A percentile compares a stretch with the other conserved stretches of the same genome.
phyloP scores from a whole-genome alignment of 2,329 filamentous ascomycete species.

The Exophiala sp. region DNA sequence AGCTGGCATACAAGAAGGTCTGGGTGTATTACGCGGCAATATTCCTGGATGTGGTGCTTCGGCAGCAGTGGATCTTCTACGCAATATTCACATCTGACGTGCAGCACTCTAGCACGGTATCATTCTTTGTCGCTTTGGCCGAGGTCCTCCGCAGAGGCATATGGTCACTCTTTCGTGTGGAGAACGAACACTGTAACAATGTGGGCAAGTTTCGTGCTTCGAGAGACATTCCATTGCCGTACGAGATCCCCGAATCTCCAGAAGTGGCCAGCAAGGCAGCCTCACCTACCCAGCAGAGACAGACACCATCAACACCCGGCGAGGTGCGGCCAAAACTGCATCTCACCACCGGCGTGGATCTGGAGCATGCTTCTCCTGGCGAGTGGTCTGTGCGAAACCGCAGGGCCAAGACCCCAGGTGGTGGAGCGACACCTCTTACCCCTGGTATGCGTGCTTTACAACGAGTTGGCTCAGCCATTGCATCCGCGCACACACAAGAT shows the following conservation, averaged over 20 bases:
- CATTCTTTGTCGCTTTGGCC: slow-evolving; percentile 72
- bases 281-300: slow-evolving; percentile 6
- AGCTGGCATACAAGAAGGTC: slow-evolving; percentile 70
- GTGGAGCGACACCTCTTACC: slow-evolving; percentile 26
- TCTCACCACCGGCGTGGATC: slow-evolving; percentile 24
- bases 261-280: slow-evolving; percentile 10
- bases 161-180: slow-evolving; percentile 90
- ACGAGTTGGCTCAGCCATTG: slow-evolving; percentile 66
- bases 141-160: slow-evolving; percentile 83
- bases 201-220: slow-evolving; percentile 86
- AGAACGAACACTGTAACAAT: slow-evolving; percentile 96
- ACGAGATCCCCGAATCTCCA: slow-evolving; percentile 38
- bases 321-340: slow-evolving; percentile 7
- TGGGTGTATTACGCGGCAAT: slow-evolving; percentile 89
- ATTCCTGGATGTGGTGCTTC: slow-evolving; percentile 74
- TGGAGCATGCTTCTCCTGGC: slow-evolving; percentile 20
- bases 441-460: slow-evolving; percentile 32
- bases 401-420: slow-evolving; percentile 28
- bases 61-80: slow-evolving; percentile 94
- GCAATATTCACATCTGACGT: slow-evolving; percentile 74
- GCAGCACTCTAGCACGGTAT: slow-evolving; percentile 78
- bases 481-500: slow-evolving; percentile 82
- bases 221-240: slow-evolving; percentile 81
- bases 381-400: slow-evolving; percentile 19
- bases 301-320: slow-evolving; percentile 1